A percentile compares a stretch with the other conserved stretches of the same genome.
phyloP scores from a whole-genome alignment of 441 rosid species.

The Croton setiger region DNA sequence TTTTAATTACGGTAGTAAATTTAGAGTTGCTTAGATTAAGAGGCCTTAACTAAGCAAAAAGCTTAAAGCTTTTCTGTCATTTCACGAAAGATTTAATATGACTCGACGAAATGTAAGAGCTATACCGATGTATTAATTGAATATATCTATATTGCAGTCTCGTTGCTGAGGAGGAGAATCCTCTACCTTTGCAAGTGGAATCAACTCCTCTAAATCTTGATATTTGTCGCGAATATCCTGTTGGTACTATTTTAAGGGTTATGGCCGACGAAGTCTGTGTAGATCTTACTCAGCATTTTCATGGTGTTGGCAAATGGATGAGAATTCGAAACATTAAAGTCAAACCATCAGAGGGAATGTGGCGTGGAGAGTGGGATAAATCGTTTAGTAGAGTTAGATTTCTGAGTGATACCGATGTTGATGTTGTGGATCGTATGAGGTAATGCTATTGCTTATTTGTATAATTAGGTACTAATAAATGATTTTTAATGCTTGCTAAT shows the following conservation, averaged over 20 bases:
- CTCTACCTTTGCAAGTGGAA: constrained; percentile 13
- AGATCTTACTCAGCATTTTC: constrained; percentile 10
- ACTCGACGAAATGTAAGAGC: background rate
- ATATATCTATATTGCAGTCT: background rate
- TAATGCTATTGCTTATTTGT: background rate
- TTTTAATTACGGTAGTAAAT: background rate
- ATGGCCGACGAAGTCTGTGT: constrained; percentile 13
- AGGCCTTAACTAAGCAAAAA: background rate
- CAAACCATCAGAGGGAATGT: constrained; percentile 10
- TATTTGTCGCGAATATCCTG: background rate
- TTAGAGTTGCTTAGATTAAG: background rate
- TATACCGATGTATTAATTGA: background rate
- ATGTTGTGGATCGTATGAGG: constrained; percentile 8
- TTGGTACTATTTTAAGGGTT: constrained; percentile 24
- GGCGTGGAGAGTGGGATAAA: constrained; percentile 7
- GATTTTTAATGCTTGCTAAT: background rate
- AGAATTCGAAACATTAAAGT: constrained; percentile 12
- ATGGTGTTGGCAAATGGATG: constrained; percentile 19
- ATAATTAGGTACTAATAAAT: background rate
- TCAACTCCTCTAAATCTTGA: background rate
- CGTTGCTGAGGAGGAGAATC: constrained; percentile 1
- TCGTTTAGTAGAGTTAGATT: constrained; percentile 13
- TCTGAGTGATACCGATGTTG: constrained; percentile 14
- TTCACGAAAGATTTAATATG: background rate
- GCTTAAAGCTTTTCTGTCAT: background rate